Base-by-base conservation (phyloP, 306 rosid genomes). In the Gynostemma pentaphyllum region DNA sequence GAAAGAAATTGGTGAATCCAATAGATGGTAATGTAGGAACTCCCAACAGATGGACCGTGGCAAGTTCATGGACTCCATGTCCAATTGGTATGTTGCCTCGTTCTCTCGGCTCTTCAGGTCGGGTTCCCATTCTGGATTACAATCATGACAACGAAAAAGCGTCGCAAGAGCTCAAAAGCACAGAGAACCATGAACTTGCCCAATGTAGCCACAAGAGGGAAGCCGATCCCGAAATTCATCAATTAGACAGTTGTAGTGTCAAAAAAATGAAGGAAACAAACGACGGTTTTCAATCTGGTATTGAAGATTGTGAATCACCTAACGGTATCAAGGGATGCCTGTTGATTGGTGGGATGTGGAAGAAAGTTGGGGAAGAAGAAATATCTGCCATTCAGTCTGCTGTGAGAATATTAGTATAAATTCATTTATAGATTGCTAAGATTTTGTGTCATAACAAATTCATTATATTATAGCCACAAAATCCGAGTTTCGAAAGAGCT, bases 41-140 rank as follows among this genome's bases (percentile, higher is more conserved):
- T 40, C 54, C 86, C 23, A 72, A 40, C 47, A 72, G 71, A 64
- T 94, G 99, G 99, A 61, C 77, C 36, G 50, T 76, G 46, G 73
- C 94, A 57, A 80, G 74, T 50, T 80, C 88, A 29, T 88, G 99
- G 99, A 88, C 79, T 60, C 85, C 82, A 1, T 94, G 99, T 73
- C 99, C 97, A 2, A 81, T 94, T 22, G 99, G 99, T 68, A 86
- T 81, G 97, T 74, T 94, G 80, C 95, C 97, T 30, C 83, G 75
- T 24, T 62, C 74, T 22, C 75, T 71, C 1, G 85, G 97, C 22
- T 76, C 87, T 39, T 84, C 95, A 1, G 87, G 99, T 16, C 41
- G 74, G 56, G 81, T 77, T 70, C 95, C 99, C 9, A 66, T 70
- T 41, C 88, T 92, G 5, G 83, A 88, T 73, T 37, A 5, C 61